phyloP scores from a whole-genome alignment of 2,329 filamentous ascomycete genomes.

The Periconia sp. region DNA sequence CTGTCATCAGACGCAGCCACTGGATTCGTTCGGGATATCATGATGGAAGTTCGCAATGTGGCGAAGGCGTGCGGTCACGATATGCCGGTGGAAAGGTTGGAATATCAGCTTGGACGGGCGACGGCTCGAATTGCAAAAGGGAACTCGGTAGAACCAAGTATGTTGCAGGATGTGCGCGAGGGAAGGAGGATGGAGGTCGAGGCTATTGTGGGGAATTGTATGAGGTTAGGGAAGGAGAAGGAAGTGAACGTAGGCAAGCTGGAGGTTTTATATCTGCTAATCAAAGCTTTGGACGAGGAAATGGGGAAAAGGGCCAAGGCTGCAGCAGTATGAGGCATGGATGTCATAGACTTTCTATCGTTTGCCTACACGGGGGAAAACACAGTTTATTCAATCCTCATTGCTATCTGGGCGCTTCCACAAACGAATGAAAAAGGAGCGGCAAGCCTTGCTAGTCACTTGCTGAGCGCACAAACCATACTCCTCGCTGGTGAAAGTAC shows the following conservation, averaged over 20 bases:
- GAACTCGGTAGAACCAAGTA: slow-evolving; percentile 55
- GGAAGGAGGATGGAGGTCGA: slow-evolving; percentile 56
- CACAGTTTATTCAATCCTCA: no score
- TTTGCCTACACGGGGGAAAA: no score
- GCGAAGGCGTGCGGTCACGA: slow-evolving; percentile 50
- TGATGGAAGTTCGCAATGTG: slow-evolving; percentile 54
- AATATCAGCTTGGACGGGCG: slow-evolving; percentile 47
- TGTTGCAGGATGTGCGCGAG: slow-evolving; percentile 55
- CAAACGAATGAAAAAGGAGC: no score
- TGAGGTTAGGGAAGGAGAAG: slow-evolving; percentile 49
- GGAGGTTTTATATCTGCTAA: slow-evolving; percentile 53
- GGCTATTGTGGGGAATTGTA: slow-evolving; percentile 56
- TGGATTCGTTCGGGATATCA: slow-evolving; percentile 46
- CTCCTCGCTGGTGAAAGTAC: no score
- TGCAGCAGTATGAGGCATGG: no score
- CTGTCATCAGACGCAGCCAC: slow-evolving; percentile 45
- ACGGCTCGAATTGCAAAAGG: slow-evolving; percentile 41
- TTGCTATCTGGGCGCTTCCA: no score
- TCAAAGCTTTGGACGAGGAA: slow-evolving; percentile 49
- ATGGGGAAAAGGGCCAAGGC: slow-evolving; percentile 22
- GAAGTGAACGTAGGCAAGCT: slow-evolving; percentile 50
- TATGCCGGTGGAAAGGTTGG: slow-evolving; percentile 45
- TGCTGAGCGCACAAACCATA: no score
- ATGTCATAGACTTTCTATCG: no score
- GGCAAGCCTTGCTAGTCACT: no score